phyloP scores from a whole-genome alignment of 164 flowering plant genomes.

The Dillenia suffruticosa region DNA sequence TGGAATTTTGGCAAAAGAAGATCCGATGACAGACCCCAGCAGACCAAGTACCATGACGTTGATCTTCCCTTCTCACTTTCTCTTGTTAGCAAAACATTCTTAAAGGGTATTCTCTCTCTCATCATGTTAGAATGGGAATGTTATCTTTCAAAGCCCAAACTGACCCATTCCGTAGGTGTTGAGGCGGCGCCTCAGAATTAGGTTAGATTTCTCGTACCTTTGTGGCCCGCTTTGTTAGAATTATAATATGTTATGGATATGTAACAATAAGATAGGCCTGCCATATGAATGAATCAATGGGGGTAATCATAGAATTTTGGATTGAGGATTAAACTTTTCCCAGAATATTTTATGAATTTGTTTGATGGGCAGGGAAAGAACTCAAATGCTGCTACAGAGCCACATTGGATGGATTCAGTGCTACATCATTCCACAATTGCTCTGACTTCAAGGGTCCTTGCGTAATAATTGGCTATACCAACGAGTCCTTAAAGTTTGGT shows the following conservation, averaged over 20 bases:
- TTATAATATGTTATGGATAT: too few species aligned
- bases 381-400: slow-evolving; percentile 91
- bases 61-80: slow-evolving; percentile 78
- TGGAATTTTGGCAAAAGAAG: slow-evolving; percentile 54
- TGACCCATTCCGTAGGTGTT: too few species aligned
- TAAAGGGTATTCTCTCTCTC: slow-evolving; percentile 44
- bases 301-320: background rate
- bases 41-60: slow-evolving; percentile 52
- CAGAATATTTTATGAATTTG: background rate
- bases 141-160: too few species aligned
- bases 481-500: slow-evolving; percentile 78
- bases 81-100: slow-evolving; percentile 64
- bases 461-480: slow-evolving; percentile 77
- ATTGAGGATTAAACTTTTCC: too few species aligned
- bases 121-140: too few species aligned
- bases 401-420: slow-evolving; percentile 73
- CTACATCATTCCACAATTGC: slow-evolving; percentile 57
- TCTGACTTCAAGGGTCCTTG: slow-evolving; percentile 94
- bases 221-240: too few species aligned
- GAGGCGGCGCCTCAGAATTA: too few species aligned
- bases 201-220: too few species aligned
- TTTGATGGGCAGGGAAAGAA: slow-evolving; percentile 59
- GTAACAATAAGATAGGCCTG: too few species aligned
- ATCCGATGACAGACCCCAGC: slow-evolving; percentile 33
- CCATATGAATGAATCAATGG: background rate